phyloP scores from a whole-genome alignment of 768 basidiomycete species.

The Xanthoconium stramineum region DNA sequence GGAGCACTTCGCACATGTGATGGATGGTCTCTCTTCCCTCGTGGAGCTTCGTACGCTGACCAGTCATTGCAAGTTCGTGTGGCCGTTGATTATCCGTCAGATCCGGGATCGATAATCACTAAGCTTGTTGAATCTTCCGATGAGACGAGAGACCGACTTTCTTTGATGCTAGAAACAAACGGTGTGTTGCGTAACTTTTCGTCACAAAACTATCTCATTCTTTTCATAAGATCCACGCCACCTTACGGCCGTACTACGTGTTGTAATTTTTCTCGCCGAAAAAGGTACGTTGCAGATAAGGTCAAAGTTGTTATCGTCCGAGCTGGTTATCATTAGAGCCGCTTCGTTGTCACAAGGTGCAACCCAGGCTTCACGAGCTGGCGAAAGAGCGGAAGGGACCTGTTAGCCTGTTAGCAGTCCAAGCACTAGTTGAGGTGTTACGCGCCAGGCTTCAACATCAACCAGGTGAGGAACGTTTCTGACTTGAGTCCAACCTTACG shows the following conservation, averaged over 20 bases:
- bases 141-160: neutral
- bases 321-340: neutral
- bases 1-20: slow-evolving; percentile 4
- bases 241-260: slow-evolving; percentile 6
- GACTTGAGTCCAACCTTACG: no score
- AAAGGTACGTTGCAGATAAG: neutral
- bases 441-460: slow-evolving; percentile 4
- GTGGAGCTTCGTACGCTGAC: slow-evolving; percentile 1
- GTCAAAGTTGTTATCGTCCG: neutral
- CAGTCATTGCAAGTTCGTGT: neutral
- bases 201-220: neutral
- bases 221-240: neutral
- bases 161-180: slow-evolving; percentile 1
- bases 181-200: neutral
- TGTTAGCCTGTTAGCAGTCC: slow-evolving; percentile 19
- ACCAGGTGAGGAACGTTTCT: slow-evolving; percentile 6
- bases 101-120: neutral
- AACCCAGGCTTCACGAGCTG: slow-evolving; percentile 3
- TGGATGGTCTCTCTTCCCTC: slow-evolving; percentile 6
- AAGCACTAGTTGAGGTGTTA: slow-evolving; percentile 17
- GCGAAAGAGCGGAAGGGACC: slow-evolving; percentile 3
- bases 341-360: neutral
- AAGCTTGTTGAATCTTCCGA: neutral
- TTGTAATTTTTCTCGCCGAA: slow-evolving; percentile 4
- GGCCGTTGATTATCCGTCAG: neutral